These are phyloP conservation scores for Mitragyna speciosa DNA, from an alignment of 257 asterid genomes.

Conservation along the genomic window DNA sequence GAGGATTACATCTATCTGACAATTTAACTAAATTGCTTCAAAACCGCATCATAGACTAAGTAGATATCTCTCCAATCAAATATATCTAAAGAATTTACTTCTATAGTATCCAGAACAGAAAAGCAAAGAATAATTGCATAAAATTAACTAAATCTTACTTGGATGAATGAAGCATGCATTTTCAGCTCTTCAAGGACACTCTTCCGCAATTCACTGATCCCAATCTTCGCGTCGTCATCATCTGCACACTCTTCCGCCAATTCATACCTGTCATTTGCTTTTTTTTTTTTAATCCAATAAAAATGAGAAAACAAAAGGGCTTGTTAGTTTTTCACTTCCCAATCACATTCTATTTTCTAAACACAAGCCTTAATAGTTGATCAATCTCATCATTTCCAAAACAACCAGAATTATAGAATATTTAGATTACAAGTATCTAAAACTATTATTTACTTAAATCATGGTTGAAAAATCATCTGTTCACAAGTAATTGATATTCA, in stretches of 20 bases:
- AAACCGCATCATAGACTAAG: neutral
- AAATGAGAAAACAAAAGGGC: constrained; percentile 1
- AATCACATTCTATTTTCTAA: neutral
- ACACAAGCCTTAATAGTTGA: neutral
- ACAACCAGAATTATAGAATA: neutral
- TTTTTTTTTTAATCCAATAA: constrained; percentile 6
- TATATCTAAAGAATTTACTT: neutral
- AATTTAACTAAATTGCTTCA: neutral
- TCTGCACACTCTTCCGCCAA: constrained; percentile 82
- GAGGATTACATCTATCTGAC: neutral
- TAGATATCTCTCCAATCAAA: neutral
- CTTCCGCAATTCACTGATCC: constrained; percentile 53
- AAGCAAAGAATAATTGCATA: neutral
- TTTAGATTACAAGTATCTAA: no score
- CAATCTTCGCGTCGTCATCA: constrained; percentile 88
- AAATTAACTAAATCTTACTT: constrained; percentile 39
- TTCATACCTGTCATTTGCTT: constrained; percentile 66
- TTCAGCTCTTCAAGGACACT: constrained; percentile 58
- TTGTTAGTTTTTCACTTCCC: constrained; percentile 7
- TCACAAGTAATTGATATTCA: no score
- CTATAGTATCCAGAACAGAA: neutral
- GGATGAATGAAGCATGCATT: constrained; percentile 54
- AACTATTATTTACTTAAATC: no score
- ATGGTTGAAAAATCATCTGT: neutral
- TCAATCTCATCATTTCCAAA: neutral